Conservation (phyloP, 805 yeast genomes). For the Saccharomycopsis amapae region DNA sequence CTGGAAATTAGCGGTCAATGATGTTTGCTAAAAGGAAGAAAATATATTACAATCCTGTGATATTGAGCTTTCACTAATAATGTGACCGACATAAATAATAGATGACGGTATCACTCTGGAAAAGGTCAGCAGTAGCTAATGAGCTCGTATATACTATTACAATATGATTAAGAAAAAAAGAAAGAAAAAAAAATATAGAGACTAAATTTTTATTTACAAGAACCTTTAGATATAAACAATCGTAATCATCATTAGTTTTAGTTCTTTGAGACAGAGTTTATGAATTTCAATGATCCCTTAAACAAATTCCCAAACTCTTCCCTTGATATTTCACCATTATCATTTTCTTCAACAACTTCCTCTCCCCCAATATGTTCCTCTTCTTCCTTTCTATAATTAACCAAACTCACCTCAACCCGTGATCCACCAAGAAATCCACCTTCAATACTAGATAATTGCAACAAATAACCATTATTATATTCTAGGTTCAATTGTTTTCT, state of each 20-base stretch:
- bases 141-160: too few species aligned
- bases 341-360: constrained; percentile 11
- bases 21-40: too few species aligned
- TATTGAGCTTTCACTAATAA: too few species aligned
- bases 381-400: constrained; percentile 26
- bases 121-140: too few species aligned
- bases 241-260: too few species aligned
- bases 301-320: constrained; percentile 9
- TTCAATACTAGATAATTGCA: constrained; percentile 40
- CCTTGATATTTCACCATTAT: neutral
- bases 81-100: too few species aligned
- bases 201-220: too few species aligned
- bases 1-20: too few species aligned
- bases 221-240: neutral
- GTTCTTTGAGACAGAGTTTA: constrained; percentile 4
- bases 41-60: too few species aligned
- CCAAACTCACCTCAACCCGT: constrained; percentile 38
- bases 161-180: neutral
- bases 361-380: neutral
- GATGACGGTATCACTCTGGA: too few species aligned
- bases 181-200: neutral
- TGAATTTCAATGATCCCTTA: constrained; percentile 2
- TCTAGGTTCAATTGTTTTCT: constrained; percentile 37
- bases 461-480: constrained; percentile 27
- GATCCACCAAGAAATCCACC: constrained; percentile 50